These are phyloP conservation scores for Plectosphaerella cucumerina DNA, from an alignment of 2,329 filamentous ascomycete species.

Conservation along the genomic window DNA sequence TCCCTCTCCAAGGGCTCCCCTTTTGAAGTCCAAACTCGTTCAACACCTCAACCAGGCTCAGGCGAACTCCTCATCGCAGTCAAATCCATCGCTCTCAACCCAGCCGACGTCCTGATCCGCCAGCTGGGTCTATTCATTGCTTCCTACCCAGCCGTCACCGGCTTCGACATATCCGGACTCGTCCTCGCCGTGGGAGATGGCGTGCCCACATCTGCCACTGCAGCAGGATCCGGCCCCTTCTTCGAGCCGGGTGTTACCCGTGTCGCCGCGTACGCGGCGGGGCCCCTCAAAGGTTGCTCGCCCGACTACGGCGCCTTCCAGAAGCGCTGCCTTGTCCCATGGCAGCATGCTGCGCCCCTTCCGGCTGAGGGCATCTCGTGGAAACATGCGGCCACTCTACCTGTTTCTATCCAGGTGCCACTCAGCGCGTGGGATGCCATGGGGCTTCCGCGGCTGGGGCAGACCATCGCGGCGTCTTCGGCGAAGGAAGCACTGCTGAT, in stretches of 20 bases:
- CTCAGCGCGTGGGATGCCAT: conserved; percentile 34
- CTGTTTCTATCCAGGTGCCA: conserved; percentile 30
- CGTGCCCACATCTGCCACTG: conserved; percentile 22
- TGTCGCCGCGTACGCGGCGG: conserved; percentile 31
- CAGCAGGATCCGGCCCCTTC: conserved; percentile 4
- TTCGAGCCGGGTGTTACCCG: conserved; percentile 30
- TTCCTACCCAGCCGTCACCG: conserved; percentile 34
- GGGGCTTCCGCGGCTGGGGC: conserved; percentile 21
- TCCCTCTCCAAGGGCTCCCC: conserved; percentile 26
- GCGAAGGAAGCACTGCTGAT: conserved; percentile 31
- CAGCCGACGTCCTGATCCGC: conserved; percentile 38
- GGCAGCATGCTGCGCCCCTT: conserved; percentile 32
- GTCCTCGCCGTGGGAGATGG: conserved; percentile 35
- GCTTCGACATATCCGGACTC: conserved; percentile 38
- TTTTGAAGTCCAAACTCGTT: conserved; percentile 29
- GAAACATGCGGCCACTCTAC: conserved; percentile 34
- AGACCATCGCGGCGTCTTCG: neutral
- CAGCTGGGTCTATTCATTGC: conserved; percentile 34
- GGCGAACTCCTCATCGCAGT: conserved; percentile 42
- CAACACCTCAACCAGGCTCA: conserved; percentile 39
- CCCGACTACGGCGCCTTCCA: conserved; percentile 45
- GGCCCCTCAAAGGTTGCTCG: conserved; percentile 34
- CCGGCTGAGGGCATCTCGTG: conserved; percentile 27
- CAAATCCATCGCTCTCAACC: conserved; percentile 44
- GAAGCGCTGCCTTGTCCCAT: conserved; percentile 34